A percentile compares a stretch with the other conserved stretches of the same genome.
Conservation (phyloP, 2,329 filamentous ascomycete genomes). For the Arthrinium phaeospermum region DNA sequence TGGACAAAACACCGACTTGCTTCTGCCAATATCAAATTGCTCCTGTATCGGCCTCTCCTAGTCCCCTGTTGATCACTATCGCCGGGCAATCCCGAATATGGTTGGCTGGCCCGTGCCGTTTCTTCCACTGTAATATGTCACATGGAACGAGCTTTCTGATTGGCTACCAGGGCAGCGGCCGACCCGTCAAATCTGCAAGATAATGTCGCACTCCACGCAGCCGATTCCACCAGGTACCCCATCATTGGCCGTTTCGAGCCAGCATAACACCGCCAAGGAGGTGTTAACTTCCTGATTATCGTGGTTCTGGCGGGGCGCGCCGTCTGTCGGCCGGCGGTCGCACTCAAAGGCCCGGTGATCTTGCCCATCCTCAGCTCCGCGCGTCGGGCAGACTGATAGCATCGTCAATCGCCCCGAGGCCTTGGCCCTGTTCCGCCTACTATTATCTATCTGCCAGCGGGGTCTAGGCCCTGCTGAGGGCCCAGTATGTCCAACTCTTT, state of each 20-base stretch:
- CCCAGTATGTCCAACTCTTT: background rate
- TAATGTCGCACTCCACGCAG: background rate
- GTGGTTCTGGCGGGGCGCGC: background rate
- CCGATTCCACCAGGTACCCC: background rate
- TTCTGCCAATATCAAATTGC: background rate
- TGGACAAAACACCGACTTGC: no score
- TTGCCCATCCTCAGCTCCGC: background rate
- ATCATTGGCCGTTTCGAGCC: background rate
- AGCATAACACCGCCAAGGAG: background rate
- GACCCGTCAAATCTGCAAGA: conserved; percentile 2
- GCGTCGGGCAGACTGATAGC: background rate
- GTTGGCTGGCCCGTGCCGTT: background rate
- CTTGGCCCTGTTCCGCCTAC: background rate
- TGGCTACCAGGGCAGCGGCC: background rate
- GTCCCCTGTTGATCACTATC: background rate
- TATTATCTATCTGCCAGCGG: background rate
- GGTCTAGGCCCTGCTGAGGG: no score
- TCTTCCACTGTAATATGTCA: background rate
- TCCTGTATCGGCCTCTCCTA: background rate
- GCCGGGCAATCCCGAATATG: background rate
- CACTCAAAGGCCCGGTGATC: background rate
- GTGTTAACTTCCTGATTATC: background rate
- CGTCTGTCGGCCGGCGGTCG: background rate
- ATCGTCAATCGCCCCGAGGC: background rate
- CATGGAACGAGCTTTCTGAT: background rate